Evolutionary conservation across 2,329 filamentous ascomycete genomes (phyloP).

Genomic region (Grosmannia clavigera): DNA sequence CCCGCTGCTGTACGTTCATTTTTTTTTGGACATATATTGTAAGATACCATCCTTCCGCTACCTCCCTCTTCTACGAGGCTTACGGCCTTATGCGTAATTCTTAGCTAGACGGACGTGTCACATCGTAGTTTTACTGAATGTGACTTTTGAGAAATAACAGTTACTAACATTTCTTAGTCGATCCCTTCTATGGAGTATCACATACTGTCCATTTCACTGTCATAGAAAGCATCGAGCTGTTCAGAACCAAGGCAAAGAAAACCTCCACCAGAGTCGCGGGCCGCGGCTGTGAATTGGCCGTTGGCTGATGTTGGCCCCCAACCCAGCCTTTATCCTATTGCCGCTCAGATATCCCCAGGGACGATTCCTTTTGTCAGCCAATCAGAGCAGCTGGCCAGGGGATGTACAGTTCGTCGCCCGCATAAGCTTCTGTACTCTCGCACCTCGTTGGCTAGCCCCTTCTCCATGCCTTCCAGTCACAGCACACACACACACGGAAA

Average conservation of each 20-base stretch:
- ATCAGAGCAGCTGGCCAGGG: background rate
- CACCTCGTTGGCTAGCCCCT: background rate
- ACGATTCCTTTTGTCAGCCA: background rate
- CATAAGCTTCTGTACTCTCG: background rate
- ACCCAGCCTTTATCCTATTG: background rate
- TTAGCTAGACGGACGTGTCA: background rate
- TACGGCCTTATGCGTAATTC: background rate
- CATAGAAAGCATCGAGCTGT: background rate
- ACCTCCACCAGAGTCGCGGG: background rate
- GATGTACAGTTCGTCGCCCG: background rate
- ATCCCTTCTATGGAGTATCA: background rate
- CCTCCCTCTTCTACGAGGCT: background rate
- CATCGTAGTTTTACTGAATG: background rate
- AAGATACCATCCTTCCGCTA: background rate
- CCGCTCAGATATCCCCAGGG: background rate
- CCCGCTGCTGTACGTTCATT: background rate
- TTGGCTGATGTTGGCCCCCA: constrained; percentile 1
- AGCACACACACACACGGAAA: background rate
- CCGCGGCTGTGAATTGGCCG: background rate
- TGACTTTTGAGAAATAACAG: background rate
- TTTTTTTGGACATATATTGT: too few species aligned
- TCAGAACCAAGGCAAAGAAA: background rate
- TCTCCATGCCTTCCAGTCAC: background rate
- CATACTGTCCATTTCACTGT: background rate
- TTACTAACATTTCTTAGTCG: background rate